Evolutionary conservation across 495 filamentous ascomycete species (phyloP), one percentile per base, ranked within the genome.

Genomic region (Neurospora sp.): DNA sequence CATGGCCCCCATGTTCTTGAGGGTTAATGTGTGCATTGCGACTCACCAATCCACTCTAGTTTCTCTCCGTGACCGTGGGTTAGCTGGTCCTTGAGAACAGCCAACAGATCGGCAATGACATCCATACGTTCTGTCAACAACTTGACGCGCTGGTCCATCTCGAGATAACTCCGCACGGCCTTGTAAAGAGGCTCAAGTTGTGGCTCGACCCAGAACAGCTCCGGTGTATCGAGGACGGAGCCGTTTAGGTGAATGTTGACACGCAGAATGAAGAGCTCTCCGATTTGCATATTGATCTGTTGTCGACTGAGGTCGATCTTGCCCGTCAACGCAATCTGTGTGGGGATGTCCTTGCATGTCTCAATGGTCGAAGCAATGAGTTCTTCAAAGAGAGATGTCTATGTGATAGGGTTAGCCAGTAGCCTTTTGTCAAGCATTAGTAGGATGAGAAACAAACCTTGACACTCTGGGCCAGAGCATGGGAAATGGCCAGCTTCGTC

Each of bases 161-260:
- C 96, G 35, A 99, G 86, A 77, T 99, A 99, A 76, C 90, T 94
- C 61, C 96, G 87, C 53, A 97, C 95, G 48, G 96, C 96, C 77
- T 94, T 91, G 78, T 99, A 99, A 22, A 98, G 89, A 40, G 96
- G 96, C 76, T 98, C 96, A 20, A 99, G 86, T 79, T 97, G 94
- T 16, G 96, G 96, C 82, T 99, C 96, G 48, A 94, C 92, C 96
- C 96, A 99, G 88, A 99, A 98, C 27, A 99, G 87, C 80, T 99
- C 96, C 2, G 96, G 96, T 9, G 94, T 95, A 76, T 99, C 96
- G n/a, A 99, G 90, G 12, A 99, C 94, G 37, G 91, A 94, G 44
- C 96, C 96, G 81, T 99, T 97, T 14, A 99, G 87, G 83, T 99
- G 97, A 78, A 99, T 97, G 78, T 95, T 97, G 84, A 99, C 98